phyloP scores from a whole-genome alignment of 176 grass and related monocot genomes.

The Poa pratensis region DNA sequence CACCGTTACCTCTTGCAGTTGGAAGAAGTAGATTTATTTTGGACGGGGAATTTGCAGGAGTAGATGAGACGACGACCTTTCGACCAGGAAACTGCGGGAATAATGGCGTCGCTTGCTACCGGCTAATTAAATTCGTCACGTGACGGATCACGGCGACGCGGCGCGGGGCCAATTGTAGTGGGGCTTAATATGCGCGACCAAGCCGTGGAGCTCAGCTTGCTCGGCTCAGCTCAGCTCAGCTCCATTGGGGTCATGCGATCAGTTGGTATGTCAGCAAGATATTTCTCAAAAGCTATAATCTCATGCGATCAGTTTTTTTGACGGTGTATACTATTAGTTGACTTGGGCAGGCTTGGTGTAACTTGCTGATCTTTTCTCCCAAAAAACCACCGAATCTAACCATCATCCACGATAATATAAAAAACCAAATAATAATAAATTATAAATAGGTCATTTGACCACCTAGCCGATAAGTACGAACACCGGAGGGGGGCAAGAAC shows the following conservation, averaged over 20 bases:
- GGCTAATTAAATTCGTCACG: not conserved
- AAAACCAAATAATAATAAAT: no score
- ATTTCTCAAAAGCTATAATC: not conserved
- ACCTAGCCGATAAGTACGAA: no score
- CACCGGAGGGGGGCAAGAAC: no score
- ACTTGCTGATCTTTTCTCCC: no score
- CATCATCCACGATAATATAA: no score
- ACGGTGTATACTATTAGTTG: no score
- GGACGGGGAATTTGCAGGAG: not conserved
- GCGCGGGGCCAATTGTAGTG: not conserved
- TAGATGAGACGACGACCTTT: not conserved
- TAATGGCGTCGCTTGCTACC: constrained; percentile 34
- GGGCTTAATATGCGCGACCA: not conserved
- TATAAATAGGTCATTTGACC: no score
- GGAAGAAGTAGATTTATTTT: no score
- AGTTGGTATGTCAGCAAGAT: not conserved
- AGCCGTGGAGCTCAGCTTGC: not conserved
- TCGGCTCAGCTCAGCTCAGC: constrained; percentile 2
- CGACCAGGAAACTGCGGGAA: constrained; percentile 29
- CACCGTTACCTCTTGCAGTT: not conserved
- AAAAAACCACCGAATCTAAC: no score
- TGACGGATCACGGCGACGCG: not conserved
- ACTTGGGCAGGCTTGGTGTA: no score
- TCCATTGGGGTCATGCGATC: not conserved
- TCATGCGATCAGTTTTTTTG: no score